These are phyloP conservation scores for Taxawa tesnikishii DNA, from an alignment of 2,329 filamentous ascomycete species.

Conservation along the genomic window DNA sequence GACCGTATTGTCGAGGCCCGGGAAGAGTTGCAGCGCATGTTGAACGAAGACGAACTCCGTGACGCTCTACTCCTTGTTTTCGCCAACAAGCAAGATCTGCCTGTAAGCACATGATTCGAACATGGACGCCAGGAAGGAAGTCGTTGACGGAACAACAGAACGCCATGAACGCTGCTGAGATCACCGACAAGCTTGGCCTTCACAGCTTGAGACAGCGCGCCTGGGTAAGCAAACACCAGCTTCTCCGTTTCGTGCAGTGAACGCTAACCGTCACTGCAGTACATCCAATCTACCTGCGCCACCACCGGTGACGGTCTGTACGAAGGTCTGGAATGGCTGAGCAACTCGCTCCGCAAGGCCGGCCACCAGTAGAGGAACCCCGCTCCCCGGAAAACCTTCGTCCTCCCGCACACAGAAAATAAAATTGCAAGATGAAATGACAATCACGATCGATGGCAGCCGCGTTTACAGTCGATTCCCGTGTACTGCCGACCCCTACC, in stretches of 20 bases:
- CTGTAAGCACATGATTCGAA: conserved; percentile 62
- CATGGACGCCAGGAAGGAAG: not conserved
- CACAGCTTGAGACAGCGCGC: conserved; percentile 97
- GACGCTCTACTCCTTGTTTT: conserved; percentile 90
- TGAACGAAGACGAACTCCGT: conserved; percentile 96
- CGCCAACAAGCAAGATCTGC: conserved; percentile 97
- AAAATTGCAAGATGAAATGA: not conserved
- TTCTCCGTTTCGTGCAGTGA: too few relatives aligned
- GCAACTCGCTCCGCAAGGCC: conserved; percentile 42
- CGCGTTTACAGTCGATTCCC: not conserved
- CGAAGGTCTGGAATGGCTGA: conserved; percentile 71
- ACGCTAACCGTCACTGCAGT: conserved; percentile 44
- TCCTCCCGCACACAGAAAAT: not conserved
- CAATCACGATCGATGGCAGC: not conserved
- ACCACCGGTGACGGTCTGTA: conserved; percentile 99
- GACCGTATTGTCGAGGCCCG: conserved; percentile 85
- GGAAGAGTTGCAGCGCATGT: conserved; percentile 90
- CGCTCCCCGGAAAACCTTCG: not conserved
- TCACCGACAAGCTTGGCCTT: conserved; percentile 99
- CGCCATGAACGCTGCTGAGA: conserved; percentile 99
- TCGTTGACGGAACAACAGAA: too few relatives aligned
- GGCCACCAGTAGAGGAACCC: conserved; percentile 37
- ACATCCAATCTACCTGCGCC: conserved; percentile 99
- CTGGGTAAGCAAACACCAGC: conserved; percentile 59
- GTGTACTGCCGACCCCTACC: not conserved